Base-by-base conservation (phyloP, 345 rosid species). In the Mercurialis annua region DNA sequence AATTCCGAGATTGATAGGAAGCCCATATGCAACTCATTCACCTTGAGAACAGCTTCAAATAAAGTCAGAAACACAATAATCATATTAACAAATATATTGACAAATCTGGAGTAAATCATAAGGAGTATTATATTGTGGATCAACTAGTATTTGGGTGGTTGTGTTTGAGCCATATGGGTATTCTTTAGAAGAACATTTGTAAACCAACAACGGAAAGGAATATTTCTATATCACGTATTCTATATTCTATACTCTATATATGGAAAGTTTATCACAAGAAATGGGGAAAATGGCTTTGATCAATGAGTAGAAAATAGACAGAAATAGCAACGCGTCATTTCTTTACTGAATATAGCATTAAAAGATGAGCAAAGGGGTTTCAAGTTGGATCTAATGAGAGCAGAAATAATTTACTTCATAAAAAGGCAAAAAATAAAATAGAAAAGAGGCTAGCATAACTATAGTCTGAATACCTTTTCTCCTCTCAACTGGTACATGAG, bases 1-100 rank as follows among this genome's bases (percentile, higher is more conserved):
- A 88, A 87, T 74, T 90, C 97, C 11, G 98, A 90, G 44, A 79
- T 73, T 20, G 96, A 93, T 57, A 93, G 70, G 73, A 93, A 90
- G 54, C 86, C 94, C 96, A 89, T 89, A 67, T 90, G 94, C 87
- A 86, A 58, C 69, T 80, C 89, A 82, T 85, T 84, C 73, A 87
- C 94, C 98, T 93, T 74, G 34, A 68, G 24, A 75, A 61, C 42
- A 76, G 75, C 76, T 75, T 75, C 71, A 80, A 83, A 63, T 73
- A 65, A 78, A 71, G 27, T 23, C 29, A 40, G 47, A 16, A 46
- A 62, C n/a, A 34, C 26, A 56, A 16, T 55, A 33, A 44, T 26
- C 17, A n/a, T 1, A 66, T 53, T 40, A 27, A 15, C 50, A 21
- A 21, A 65, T 31, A 18, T 21, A 7, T n/a, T 29, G 6, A 47